Base-by-base conservation (phyloP, 148 eudicot species). In the Pharnaceum exiguum region DNA sequence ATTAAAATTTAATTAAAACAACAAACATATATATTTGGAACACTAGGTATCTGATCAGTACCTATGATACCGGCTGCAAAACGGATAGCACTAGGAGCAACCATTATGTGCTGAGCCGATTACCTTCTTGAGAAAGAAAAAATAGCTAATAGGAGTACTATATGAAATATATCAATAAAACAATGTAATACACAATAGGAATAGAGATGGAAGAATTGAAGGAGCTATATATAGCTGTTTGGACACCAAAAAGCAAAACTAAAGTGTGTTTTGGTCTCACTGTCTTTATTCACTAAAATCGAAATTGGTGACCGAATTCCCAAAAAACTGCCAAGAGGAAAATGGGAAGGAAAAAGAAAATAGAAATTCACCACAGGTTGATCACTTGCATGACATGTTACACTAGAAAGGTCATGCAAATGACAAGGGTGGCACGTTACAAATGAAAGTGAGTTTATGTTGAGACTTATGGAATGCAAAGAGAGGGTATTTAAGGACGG, bases 1-100 rank as follows among this genome's bases (percentile, higher is more conserved):
- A 18, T 2, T 1, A 21, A 31, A 12, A 18, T 9, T 26, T 10
- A 23, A 23, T 10, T 5, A 36, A 4, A 24, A 10, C 7, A 16
- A 3, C 1, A 50, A 2, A 17, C 23, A 12, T 12, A 7, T 23
- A 23, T 22, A 19, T 44, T 54, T 7, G 4, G 1, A 16, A 27
- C 16, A 51, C n/a, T 37, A 38, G 11, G 6, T 36, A 11, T 13
- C 35, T 53, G 21, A 10, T 57, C 3, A 8, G 10, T 53, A 76
- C 81, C 81, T 10, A 76, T 70, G 68, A 76, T 60, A 13, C 81
- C 81, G 21, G 75, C 77, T 0, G 64, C 81, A 46, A 72, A 68
- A 10, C 77, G 81, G 45, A 76, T 58, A 2, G 67, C 64, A 17
- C 9, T 26, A 0, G 68, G 17, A 1, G 77, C 60, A 55, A 72